Conservation (phyloP, 2,329 filamentous ascomycete genomes). For the Ceratocystis smalleyi region DNA sequence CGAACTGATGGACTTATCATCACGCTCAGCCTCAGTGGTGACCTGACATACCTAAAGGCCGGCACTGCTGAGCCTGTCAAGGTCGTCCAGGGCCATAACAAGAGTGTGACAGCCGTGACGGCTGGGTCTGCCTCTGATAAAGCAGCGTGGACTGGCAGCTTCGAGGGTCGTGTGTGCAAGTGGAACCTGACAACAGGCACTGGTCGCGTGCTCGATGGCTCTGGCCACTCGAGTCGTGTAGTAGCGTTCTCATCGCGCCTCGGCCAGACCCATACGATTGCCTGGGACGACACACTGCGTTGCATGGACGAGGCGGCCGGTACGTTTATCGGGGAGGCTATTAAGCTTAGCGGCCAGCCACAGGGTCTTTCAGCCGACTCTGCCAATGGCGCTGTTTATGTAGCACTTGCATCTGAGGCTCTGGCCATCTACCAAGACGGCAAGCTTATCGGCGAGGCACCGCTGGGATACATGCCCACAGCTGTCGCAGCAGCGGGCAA, state of each 20-base stretch:
- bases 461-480: conserved; percentile 50
- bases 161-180: conserved; percentile 70
- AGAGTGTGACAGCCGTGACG: conserved; percentile 64
- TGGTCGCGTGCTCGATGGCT: conserved; percentile 59
- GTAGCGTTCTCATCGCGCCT: conserved; percentile 51
- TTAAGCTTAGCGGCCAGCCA: conserved; percentile 63
- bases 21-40: conserved; percentile 72
- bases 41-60: conserved; percentile 74
- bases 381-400: conserved; percentile 39
- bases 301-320: conserved; percentile 58
- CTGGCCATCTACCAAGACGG: conserved; percentile 43
- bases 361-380: conserved; percentile 45
- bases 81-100: conserved; percentile 76
- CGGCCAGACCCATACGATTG: conserved; percentile 64
- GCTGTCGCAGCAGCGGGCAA: conserved; percentile 54
- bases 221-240: conserved; percentile 73
- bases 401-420: conserved; percentile 37
- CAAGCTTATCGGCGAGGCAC: conserved; percentile 41
- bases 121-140: conserved; percentile 27
- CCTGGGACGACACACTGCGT: conserved; percentile 86
- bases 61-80: conserved; percentile 53
- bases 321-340: conserved; percentile 55
- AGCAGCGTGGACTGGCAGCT: conserved; percentile 67
- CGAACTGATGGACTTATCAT: conserved; percentile 77
- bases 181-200: conserved; percentile 64